Evolutionary conservation across 495 filamentous ascomycete species (phyloP), one percentile per base, ranked within the genome.

Genomic region (Stereocaulon alpinum): DNA sequence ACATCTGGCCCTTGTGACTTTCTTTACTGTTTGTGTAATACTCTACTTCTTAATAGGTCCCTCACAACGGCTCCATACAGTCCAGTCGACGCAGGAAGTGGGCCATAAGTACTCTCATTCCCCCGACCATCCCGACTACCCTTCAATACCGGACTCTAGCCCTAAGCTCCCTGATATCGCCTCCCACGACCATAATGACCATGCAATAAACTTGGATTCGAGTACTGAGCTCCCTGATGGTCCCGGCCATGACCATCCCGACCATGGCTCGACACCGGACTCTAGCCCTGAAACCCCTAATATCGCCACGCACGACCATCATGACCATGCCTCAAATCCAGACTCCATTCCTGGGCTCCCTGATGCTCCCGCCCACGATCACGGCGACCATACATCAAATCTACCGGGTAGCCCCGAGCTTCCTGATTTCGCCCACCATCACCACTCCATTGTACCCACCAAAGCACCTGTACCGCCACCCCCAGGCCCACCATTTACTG

Each of bases 401-500:
- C 24, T 24, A 24, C 24, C 24, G 24, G 24, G 24, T 24, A 24
- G 24, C 24, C 24, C 24, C 24, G 24, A 24, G 24, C 24, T 24
- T 24, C 24, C 22, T 40, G 29, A 29, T 30, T 27, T 40, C 22
- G 4, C 18, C n/a, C 51, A 40, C 51, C 30, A 54, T 40, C 51
- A 54, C 30, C 51, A 54, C 3, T 54, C 51, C 40, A 40, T 54
- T 29, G 17, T 54, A 40, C 51, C 45, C 22, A 49, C 45, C 45
- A 49, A 15, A 30, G 45, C 45, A 30, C 45, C 45, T 9, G 18
- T 49, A 49, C 22, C 45, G 15, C 45, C 45, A 37, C 34, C 34
- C 34, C 34, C 34, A 9, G 7, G 34, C 7, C 7, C 34, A 37
- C 4, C 34, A 2, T 37, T 12, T 11, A 7, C 34, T 37, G 12